Evolutionary conservation across 1,139 yeast genomes (phyloP).

Genomic region (Kodamaea anthophila): DNA sequence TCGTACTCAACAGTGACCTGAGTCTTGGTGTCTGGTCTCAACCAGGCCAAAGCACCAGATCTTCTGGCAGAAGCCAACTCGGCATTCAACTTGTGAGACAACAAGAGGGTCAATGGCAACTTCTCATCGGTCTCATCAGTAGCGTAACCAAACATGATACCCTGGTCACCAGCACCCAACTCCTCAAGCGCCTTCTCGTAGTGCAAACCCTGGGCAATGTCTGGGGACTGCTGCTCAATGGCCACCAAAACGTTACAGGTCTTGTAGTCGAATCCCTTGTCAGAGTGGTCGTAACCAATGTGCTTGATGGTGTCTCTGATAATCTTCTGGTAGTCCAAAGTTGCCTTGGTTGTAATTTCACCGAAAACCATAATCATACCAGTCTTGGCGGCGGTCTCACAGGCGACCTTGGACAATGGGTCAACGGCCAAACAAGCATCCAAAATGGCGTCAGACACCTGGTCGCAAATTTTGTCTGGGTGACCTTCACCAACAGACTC

Average conservation of each 20-base stretch:
- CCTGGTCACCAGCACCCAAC: constrained; percentile 99
- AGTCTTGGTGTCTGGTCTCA: constrained; percentile 99
- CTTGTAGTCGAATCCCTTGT: constrained; percentile 97
- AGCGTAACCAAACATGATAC: constrained; percentile 99
- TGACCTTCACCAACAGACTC: constrained; percentile 99
- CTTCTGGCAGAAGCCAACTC: constrained; percentile 98
- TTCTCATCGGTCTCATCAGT: constrained; percentile 98
- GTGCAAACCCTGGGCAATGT: constrained; percentile 98
- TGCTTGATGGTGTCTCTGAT: constrained; percentile 97
- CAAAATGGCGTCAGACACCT: constrained; percentile 95
- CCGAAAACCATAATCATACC: constrained; percentile 99
- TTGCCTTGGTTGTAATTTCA: constrained; percentile 96
- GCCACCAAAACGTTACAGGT: constrained; percentile 98
- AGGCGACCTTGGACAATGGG: constrained; percentile 97
- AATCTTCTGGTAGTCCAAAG: constrained; percentile 91
- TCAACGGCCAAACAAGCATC: constrained; percentile 96
- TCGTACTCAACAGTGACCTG: constrained; percentile 97
- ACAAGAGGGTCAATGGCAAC: constrained; percentile 88
- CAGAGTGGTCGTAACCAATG: constrained; percentile 95
- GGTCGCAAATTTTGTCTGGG: constrained; percentile 99
- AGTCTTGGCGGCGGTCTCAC: constrained; percentile 98
- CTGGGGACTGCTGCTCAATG: constrained; percentile 98
- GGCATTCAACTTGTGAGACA: constrained; percentile 93
- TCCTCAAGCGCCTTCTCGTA: constrained; percentile 95
- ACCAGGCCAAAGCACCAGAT: constrained; percentile 89